These are phyloP conservation scores for Mucor velutinosus DNA, from an alignment of 371 early-diverging fungal species.

Conservation along the genomic window DNA sequence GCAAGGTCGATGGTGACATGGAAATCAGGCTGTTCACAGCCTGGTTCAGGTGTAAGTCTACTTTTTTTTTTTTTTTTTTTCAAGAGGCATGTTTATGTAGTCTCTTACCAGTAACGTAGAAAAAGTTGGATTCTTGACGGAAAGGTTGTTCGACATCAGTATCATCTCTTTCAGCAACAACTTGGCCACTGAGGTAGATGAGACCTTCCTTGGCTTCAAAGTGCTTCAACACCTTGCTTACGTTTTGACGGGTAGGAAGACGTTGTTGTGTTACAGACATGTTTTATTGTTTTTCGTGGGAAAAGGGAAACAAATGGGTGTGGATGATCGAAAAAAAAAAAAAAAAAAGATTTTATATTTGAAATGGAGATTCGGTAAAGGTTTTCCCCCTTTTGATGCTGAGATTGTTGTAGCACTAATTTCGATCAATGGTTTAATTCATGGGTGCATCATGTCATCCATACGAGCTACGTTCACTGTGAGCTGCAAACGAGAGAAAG, in stretches of 20 bases:
- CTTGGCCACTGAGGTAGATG: slow-evolving; percentile 71
- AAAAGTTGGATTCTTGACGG: slow-evolving; percentile 88
- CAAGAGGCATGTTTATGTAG: background rate
- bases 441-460: no score
- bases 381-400: background rate
- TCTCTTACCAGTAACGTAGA: slow-evolving; percentile 62
- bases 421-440: no score
- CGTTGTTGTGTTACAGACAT: slow-evolving; percentile 31
- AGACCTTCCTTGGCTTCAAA: slow-evolving; percentile 62
- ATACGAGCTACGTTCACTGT: no score
- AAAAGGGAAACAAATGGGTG: slow-evolving; percentile 6
- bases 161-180: slow-evolving; percentile 67
- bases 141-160: slow-evolving; percentile 79
- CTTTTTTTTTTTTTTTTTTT: no score
- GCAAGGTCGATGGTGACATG: slow-evolving; percentile 72
- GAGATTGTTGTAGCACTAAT: background rate
- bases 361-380: background rate
- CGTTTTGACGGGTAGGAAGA: slow-evolving; percentile 66
- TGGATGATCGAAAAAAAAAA: no score
- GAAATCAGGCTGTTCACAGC: slow-evolving; percentile 64
- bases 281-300: slow-evolving; percentile 12
- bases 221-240: slow-evolving; percentile 60
- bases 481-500: no score
- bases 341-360: background rate
- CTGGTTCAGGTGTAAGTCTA: background rate